Evolutionary conservation across 768 basidiomycete genomes (phyloP).

Genomic region (Russula virescens): DNA sequence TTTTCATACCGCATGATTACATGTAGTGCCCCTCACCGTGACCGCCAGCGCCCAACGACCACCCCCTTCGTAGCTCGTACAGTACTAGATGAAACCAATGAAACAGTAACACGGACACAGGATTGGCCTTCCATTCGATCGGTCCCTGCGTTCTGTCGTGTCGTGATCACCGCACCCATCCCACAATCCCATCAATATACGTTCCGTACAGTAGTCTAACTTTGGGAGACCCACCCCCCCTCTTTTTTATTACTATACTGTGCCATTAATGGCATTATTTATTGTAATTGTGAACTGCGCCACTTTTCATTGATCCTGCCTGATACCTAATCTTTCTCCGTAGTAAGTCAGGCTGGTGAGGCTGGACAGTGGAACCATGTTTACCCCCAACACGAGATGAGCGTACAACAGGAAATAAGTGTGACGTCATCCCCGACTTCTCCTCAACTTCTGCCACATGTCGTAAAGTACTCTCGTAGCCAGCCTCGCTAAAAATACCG

Average conservation of each 20-base stretch:
- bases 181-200: not conserved
- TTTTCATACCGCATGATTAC: not conserved
- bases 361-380: not conserved
- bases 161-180: too few relatives aligned
- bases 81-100: not conserved
- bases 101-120: too few relatives aligned
- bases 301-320: not conserved
- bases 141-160: not conserved
- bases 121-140: not conserved
- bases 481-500: too few relatives aligned
- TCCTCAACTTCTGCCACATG: not conserved
- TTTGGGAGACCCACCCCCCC: too few relatives aligned
- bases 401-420: not conserved
- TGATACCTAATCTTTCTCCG: not conserved
- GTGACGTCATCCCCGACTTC: constrained; percentile 7
- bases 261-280: not conserved
- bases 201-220: not conserved
- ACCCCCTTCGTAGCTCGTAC: too few relatives aligned
- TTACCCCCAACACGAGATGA: too few relatives aligned
- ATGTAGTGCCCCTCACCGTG: not conserved
- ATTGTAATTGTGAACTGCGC: not conserved
- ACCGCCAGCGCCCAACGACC: too few relatives aligned
- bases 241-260: not conserved
- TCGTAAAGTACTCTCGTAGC: not conserved
- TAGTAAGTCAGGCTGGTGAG: not conserved